A percentile compares a stretch with the other conserved stretches of the same genome.
phyloP scores from a whole-genome alignment of 495 filamentous ascomycete species.

The Xylaria bambusicola region DNA sequence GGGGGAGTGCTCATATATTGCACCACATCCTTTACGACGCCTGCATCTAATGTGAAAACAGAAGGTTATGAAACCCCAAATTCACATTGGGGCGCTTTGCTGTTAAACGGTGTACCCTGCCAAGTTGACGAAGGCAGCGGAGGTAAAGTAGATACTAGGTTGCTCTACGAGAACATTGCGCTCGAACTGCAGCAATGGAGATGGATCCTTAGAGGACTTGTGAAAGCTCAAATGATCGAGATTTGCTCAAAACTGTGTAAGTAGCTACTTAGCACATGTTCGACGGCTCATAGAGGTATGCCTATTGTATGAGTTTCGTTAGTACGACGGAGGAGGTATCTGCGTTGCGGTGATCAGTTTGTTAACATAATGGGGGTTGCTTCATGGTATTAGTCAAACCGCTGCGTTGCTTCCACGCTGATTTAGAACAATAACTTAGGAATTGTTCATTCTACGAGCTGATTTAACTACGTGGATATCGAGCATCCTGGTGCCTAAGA shows the following conservation, averaged over 20 bases:
- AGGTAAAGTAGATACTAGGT: constrained; percentile 7
- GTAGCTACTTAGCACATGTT: constrained; percentile 6
- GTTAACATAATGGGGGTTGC: neutral
- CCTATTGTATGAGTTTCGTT: neutral
- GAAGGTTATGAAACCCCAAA: neutral
- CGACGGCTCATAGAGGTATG: neutral
- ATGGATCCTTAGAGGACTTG: neutral
- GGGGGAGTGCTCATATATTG: neutral
- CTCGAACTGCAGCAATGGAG: neutral
- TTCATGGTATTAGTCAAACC: constrained; percentile 3
- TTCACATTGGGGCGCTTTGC: neutral
- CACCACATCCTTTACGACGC: constrained; percentile 4
- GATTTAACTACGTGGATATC: neutral
- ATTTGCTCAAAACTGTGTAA: constrained; percentile 1
- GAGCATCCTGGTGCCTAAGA: too few species aligned
- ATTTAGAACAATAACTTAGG: neutral
- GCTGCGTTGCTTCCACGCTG: constrained; percentile 4
- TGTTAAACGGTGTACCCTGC: neutral
- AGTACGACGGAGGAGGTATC: neutral
- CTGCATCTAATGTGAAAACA: neutral
- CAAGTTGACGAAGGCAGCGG: neutral
- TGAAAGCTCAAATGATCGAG: neutral
- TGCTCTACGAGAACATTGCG: neutral
- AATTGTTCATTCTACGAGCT: constrained; percentile 3
- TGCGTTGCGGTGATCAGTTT: neutral